A percentile compares a stretch with the other conserved stretches of the same genome.
Evolutionary conservation across 441 rosid species (phyloP).

Genomic region (Erodium texanum): DNA sequence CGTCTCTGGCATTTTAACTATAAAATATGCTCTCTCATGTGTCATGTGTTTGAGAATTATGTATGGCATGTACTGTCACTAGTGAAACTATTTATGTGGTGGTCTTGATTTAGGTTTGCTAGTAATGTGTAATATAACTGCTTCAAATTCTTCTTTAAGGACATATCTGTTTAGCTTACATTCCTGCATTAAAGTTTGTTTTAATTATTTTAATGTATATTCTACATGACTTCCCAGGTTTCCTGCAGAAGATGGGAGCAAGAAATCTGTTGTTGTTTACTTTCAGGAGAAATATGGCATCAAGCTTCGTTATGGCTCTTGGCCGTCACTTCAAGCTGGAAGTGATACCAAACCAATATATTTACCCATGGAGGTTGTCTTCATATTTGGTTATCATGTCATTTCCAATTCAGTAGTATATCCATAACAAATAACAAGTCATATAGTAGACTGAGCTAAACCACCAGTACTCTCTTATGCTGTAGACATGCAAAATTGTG

Average conservation of each 20-base stretch:
- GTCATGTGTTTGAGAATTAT: neutral
- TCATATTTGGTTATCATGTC: neutral
- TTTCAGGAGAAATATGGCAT: conserved; percentile 13
- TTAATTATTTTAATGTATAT: neutral
- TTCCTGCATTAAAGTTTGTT: neutral
- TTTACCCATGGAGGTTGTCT: conserved; percentile 19
- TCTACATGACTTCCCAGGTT: conserved; percentile 6
- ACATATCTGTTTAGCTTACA: neutral
- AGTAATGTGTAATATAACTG: too few species aligned
- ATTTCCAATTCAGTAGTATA: neutral
- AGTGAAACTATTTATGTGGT: too few species aligned
- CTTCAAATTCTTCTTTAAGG: neutral
- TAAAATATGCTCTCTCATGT: neutral
- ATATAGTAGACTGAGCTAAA: neutral
- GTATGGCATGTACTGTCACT: too few species aligned
- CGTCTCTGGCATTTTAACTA: neutral
- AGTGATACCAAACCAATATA: conserved; percentile 14
- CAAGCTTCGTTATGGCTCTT: conserved; percentile 6
- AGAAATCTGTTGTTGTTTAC: conserved; percentile 14
- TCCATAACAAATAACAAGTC: neutral
- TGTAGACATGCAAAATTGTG: conserved; percentile 1
- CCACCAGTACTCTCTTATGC: neutral
- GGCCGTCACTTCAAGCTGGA: conserved; percentile 17
- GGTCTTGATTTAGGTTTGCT: too few species aligned
- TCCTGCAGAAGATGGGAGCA: conserved; percentile 9